Evolutionary conservation across 352 stramenopile genomes (phyloP).

Genomic region (Thraustochytrium sp.): DNA sequence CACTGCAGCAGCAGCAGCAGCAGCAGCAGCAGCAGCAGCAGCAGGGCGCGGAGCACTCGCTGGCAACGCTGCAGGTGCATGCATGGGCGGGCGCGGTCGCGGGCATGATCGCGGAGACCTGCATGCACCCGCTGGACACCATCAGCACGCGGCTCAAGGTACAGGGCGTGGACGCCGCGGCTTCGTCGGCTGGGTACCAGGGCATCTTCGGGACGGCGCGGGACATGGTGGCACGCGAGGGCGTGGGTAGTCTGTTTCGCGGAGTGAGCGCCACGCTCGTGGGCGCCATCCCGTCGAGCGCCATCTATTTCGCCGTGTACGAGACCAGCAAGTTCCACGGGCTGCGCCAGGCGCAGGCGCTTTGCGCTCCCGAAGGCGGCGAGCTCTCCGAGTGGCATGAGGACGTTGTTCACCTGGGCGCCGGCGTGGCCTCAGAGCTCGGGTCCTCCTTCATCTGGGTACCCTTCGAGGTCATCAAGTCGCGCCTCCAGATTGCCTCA

Average conservation of each 20-base stretch:
- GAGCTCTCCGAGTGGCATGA: background rate
- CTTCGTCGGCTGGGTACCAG: background rate
- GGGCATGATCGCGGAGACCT: conserved; percentile 37
- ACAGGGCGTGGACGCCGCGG: background rate
- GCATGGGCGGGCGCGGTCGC: conserved; percentile 26
- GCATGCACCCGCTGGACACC: conserved; percentile 41
- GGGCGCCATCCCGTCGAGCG: conserved; percentile 24
- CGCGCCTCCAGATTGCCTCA: background rate
- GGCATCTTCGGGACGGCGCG: conserved; percentile 21
- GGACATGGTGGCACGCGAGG: conserved; percentile 26
- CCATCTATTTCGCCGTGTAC: conserved; percentile 41
- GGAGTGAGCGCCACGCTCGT: conserved; percentile 27
- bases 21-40: too few species aligned
- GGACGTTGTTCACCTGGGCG: conserved; percentile 13
- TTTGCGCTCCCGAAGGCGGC: background rate
- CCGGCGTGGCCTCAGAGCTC: conserved; percentile 25
- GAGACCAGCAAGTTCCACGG: conserved; percentile 2
- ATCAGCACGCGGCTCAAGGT: conserved; percentile 44
- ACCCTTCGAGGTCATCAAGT: conserved; percentile 44
- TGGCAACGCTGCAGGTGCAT: background rate
- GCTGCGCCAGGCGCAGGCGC: background rate
- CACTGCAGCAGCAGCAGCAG: too few species aligned
- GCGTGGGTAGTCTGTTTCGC: conserved; percentile 6
- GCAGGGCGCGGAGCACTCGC: background rate
- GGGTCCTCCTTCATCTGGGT: conserved; percentile 20